Evolutionary conservation across 768 basidiomycete species (phyloP).

Genomic region (Sarcomyxa edulis): DNA sequence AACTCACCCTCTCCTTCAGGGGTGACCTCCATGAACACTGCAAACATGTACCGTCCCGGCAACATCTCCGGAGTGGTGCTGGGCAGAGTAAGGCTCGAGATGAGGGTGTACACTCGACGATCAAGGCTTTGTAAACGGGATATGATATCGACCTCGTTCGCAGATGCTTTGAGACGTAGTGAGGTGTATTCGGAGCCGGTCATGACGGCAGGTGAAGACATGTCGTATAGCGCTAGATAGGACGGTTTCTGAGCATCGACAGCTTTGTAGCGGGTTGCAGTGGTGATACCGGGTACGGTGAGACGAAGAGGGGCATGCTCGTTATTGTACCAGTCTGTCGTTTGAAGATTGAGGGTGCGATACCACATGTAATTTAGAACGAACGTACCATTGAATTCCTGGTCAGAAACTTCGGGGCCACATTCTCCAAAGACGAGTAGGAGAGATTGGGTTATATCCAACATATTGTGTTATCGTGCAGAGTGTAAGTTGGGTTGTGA

Average conservation of each 20-base stretch:
- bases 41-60: slow-evolving; percentile 18
- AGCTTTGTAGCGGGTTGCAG: slow-evolving; percentile 23
- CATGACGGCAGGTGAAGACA: slow-evolving; percentile 15
- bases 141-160: slow-evolving; percentile 19
- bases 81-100: slow-evolving; percentile 10
- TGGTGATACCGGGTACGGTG: slow-evolving; percentile 19
- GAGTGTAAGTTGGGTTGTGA: too few relatives aligned
- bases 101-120: slow-evolving; percentile 19
- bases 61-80: slow-evolving; percentile 7
- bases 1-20: slow-evolving; percentile 22
- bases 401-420: slow-evolving; percentile 18
- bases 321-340: slow-evolving; percentile 26
- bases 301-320: slow-evolving; percentile 26
- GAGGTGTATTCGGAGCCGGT: slow-evolving; percentile 18
- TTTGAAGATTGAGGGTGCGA: background rate
- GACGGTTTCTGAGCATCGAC: slow-evolving; percentile 18
- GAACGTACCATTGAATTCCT: slow-evolving; percentile 22
- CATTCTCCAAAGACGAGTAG: slow-evolving; percentile 24
- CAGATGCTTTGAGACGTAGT: slow-evolving; percentile 17
- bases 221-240: slow-evolving; percentile 26
- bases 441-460: too few relatives aligned
- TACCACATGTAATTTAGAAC: background rate
- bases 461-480: too few relatives aligned
- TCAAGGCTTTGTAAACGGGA: slow-evolving; percentile 16
- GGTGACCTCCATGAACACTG: slow-evolving; percentile 15